Percentiles rank a stretch among this genome's conserved stretches.
Conservation (phyloP, 1,139 yeast species). For the Hyphopichia buzzinii region DNA sequence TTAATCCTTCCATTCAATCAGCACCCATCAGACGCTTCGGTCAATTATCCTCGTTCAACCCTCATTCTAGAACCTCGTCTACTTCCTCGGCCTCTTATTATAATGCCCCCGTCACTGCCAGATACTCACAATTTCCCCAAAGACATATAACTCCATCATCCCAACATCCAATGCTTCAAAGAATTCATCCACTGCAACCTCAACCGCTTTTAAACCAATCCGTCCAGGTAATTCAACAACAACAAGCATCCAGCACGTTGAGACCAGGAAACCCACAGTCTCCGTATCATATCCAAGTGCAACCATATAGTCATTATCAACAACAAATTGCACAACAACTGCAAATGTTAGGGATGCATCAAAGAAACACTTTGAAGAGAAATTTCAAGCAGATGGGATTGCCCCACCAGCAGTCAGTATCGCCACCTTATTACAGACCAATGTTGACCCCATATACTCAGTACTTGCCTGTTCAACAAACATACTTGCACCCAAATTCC, state of each 20-base stretch:
- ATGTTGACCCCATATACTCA: not conserved
- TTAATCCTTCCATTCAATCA: constrained; percentile 37
- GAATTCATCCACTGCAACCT: constrained; percentile 4
- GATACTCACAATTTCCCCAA: constrained; percentile 3
- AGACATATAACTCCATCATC: not conserved
- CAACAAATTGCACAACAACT: constrained; percentile 5
- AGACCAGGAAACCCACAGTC: not conserved
- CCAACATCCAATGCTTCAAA: not conserved
- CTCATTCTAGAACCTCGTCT: constrained; percentile 1
- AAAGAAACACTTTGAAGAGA: not conserved
- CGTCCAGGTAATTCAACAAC: constrained; percentile 2
- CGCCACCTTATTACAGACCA: constrained; percentile 1
- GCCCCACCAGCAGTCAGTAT: not conserved
- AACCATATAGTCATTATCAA: constrained; percentile 8
- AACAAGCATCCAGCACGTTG: not conserved
- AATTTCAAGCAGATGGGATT: not conserved
- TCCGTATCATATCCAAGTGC: constrained; percentile 10
- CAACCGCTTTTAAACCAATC: constrained; percentile 4
- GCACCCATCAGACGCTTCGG: constrained; percentile 37
- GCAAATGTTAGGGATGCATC: too few relatives aligned
- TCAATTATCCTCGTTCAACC: not conserved
- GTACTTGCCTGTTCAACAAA: not conserved
- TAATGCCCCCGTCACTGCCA: not conserved
- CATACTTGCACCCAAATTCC: constrained; percentile 1
- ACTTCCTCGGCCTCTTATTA: not conserved